A percentile compares a stretch with the other conserved stretches of the same genome.
Evolutionary conservation across 345 rosid species (phyloP).

Genomic region (Citrus unshiu): DNA sequence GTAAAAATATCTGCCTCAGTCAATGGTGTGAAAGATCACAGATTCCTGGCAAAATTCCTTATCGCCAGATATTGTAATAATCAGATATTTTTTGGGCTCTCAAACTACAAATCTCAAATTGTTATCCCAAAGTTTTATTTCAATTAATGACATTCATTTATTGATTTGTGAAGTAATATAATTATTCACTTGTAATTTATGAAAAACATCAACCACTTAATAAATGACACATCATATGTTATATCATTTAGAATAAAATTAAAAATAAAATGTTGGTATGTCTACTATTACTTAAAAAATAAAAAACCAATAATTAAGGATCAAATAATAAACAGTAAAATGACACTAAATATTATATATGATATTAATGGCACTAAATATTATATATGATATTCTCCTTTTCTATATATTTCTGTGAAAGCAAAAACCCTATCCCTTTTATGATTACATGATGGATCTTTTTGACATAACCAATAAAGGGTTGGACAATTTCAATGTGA

Average conservation of each 20-base stretch:
- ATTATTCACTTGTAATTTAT: too few species aligned
- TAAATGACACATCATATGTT: too few species aligned
- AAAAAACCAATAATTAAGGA: too few species aligned
- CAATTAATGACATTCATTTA: too few species aligned
- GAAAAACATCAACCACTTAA: too few species aligned
- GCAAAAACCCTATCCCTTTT: neutral
- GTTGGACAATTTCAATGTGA: too few species aligned
- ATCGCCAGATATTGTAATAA: neutral
- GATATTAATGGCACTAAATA: neutral
- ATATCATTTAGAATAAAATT: too few species aligned
- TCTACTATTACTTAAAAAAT: too few species aligned
- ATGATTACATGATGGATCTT: neutral
- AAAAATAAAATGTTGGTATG: too few species aligned
- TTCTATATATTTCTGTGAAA: neutral
- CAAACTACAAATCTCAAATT: too few species aligned
- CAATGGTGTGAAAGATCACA: neutral
- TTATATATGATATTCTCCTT: neutral
- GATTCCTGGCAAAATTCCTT: neutral
- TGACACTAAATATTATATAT: neutral
- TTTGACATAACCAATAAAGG: neutral
- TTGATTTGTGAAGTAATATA: too few species aligned
- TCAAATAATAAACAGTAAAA: neutral
- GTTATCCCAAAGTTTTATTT: too few species aligned
- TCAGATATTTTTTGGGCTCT: neutral
- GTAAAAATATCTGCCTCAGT: neutral